phyloP scores from a whole-genome alignment of 2,329 filamentous ascomycete species.

The Pseudogymnoascus pannorum region DNA sequence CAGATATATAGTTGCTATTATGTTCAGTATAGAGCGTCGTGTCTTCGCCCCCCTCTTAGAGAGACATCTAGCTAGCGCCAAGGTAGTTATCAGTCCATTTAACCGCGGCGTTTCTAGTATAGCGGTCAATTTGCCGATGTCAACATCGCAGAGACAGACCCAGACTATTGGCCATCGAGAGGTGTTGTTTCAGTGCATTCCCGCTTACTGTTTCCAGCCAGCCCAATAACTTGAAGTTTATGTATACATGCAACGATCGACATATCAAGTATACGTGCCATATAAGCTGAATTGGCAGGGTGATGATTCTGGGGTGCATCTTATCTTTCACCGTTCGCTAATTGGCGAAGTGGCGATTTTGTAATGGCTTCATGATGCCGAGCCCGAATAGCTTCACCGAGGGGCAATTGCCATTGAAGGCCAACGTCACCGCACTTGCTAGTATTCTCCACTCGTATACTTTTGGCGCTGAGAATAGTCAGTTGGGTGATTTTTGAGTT shows the following conservation, averaged over 20 bases:
- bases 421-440: background rate
- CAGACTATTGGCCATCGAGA: background rate
- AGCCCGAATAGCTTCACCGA: background rate
- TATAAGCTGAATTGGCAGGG: background rate
- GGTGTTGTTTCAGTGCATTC: background rate
- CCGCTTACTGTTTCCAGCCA: background rate
- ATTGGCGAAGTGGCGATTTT: background rate
- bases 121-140: background rate
- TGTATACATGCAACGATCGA: background rate
- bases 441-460: background rate
- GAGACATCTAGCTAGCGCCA: background rate
- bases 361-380: background rate
- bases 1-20: background rate
- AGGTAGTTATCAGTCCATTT: background rate
- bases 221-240: background rate
- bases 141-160: background rate
- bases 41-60: background rate
- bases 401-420: background rate
- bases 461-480: background rate
- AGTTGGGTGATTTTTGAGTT: background rate
- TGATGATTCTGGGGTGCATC: background rate
- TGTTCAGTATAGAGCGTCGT: background rate
- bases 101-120: background rate
- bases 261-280: background rate
- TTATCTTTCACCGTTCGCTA: background rate